Base-by-base conservation (phyloP, 2,329 filamentous ascomycete species). In the Penicillium hesseltinei region DNA sequence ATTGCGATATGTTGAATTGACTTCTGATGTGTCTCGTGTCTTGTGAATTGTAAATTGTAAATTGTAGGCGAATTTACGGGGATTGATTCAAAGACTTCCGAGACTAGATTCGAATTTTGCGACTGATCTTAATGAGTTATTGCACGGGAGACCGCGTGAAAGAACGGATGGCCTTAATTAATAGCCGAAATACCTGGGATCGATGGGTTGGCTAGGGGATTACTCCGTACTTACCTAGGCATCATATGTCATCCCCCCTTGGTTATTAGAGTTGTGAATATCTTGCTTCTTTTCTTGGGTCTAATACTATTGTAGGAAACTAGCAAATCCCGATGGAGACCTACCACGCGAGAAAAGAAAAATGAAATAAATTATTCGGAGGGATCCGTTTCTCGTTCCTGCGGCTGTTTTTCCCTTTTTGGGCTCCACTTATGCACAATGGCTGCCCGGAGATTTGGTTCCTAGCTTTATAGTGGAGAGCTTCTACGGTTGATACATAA, bases 381-480 rank as follows among this genome's bases (percentile, higher is more conserved):
- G 66, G 61, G 64, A 69, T 71, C 69, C 67, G 66, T 56, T 49
- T 51, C 48, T 44, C 64, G 66, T 66, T 65, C 66, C 67, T 66
- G 68, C 65, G 65, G 66, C 62, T 68, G 59, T 50, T 60, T 63
- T 62, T 63, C 58, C 61, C 61, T 66, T 29, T 9, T 36, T 52
- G 17, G 17, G n/a, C 60, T 66, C 66, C 68, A 68, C 67, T 62
- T 42, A 58, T 70, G 66, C 63, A 69, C 57, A 44, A 62, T 63
- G 62, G 62, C 57, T 62, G 65, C 60, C 69, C 69, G 67, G 68
- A 61, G 65, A 67, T 60, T 66, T 63, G 69, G 69, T 70, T 69
- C 66, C 62, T 69, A 65, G 63, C 59, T 62, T 56, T 39, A 21
- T 8, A 57, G 62, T 66, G 63, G 65, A 65, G 62, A 62, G 59